Conservation (phyloP, 306 rosid species). For the Argentina anserina region DNA sequence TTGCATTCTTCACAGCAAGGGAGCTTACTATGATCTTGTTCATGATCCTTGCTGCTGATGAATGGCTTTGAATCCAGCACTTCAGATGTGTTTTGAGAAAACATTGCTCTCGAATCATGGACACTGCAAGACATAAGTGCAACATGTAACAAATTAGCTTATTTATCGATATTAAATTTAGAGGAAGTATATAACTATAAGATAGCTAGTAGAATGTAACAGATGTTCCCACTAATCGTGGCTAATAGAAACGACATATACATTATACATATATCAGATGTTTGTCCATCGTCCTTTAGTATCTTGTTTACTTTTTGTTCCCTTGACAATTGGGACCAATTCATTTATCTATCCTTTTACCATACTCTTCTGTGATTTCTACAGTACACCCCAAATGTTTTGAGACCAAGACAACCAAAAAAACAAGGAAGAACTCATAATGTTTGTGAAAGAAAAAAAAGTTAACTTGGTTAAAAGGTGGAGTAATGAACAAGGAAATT, state of each 20-base stretch:
- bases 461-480: neutral
- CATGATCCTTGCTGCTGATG: slow-evolving; percentile 40
- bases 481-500: neutral
- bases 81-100: slow-evolving; percentile 38
- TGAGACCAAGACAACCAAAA: neutral
- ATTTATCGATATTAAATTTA: neutral
- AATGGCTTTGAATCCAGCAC: slow-evolving; percentile 50
- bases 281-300: neutral
- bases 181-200: neutral
- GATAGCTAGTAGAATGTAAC: neutral
- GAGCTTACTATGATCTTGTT: slow-evolving; percentile 36
- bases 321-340: neutral
- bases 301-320: neutral
- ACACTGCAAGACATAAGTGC: slow-evolving; percentile 48
- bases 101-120: slow-evolving; percentile 48
- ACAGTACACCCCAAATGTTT: neutral
- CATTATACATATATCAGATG: neutral
- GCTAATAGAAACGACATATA: neutral
- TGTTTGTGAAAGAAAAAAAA: neutral
- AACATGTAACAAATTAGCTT: slow-evolving; percentile 13
- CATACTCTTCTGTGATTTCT: neutral
- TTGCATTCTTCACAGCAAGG: slow-evolving; percentile 70
- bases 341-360: neutral
- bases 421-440: neutral
- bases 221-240: neutral